phyloP scores from a whole-genome alignment of 768 basidiomycete genomes.

The Suillus alpinus region DNA sequence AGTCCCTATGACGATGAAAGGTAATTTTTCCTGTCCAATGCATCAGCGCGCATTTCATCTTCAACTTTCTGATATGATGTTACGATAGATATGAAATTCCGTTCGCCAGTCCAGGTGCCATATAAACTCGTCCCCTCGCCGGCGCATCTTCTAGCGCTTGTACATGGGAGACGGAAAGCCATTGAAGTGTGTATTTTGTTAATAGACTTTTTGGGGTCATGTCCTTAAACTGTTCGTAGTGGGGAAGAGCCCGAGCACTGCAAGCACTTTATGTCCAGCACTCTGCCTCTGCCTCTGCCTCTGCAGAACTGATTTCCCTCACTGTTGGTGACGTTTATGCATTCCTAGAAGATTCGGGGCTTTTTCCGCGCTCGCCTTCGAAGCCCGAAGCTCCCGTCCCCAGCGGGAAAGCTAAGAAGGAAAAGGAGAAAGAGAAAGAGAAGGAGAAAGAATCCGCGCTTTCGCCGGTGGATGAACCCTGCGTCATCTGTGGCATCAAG shows the following conservation, averaged over 20 bases:
- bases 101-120: constrained; percentile 26
- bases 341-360: constrained; percentile 42
- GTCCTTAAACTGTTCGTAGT: constrained; percentile 28
- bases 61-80: not conserved
- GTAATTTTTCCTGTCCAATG: constrained; percentile 17
- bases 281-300: constrained; percentile 17
- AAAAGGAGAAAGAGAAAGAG: constrained; percentile 22
- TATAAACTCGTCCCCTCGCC: constrained; percentile 38
- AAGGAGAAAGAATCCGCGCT: constrained; percentile 19
- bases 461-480: constrained; percentile 20
- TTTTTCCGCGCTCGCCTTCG: constrained; percentile 33
- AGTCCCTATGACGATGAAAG: constrained; percentile 45
- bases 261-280: constrained; percentile 36
- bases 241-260: constrained; percentile 43
- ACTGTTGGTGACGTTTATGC: constrained; percentile 42
- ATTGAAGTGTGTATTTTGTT: constrained; percentile 37
- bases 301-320: constrained; percentile 22
- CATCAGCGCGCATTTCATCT: not conserved
- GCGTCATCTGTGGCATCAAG: constrained; percentile 28
- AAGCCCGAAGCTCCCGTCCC: constrained; percentile 9
- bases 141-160: constrained; percentile 32
- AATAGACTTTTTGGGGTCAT: not conserved
- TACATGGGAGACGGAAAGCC: constrained; percentile 45
- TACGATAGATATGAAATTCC: constrained; percentile 35
- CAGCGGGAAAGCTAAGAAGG: constrained; percentile 17